Evolutionary conservation across 371 early-diverging fungal species (phyloP), one percentile per base, ranked within the genome.

Genomic region (Mycotypha africana): DNA sequence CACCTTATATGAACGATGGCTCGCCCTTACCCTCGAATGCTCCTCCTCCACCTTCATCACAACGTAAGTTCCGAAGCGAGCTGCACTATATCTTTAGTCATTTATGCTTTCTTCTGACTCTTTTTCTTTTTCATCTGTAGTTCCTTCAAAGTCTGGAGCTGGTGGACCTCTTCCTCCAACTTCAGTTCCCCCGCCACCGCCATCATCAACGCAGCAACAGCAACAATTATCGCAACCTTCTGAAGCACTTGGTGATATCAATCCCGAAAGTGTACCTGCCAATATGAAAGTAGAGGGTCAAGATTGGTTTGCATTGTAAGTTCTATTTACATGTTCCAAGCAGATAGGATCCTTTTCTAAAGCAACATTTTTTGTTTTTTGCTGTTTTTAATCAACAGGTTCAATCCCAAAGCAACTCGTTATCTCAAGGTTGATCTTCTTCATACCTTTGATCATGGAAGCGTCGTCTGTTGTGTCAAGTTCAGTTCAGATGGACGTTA

Each of bases 381-480:
- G n/a, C 30, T 11, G 14, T n/a, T 34, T 36, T 21, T 42, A 35
- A 31, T 20, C 25, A 34, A 28, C 51, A 79, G 82, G 24, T 88
- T 81, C 53, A 85, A 85, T 47, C 82, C 82, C 10, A 86, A 83
- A 55, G 69, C 84, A 11, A 80, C 78, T 14, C 74, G 82, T 43
- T 66, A 62, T 49, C 67, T 92, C 38, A 79, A 86, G 53, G 88
- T 93, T 10, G 89, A 91, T 43, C 68, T 91, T 48, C 71, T 87
- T 37, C 87, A 91, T 56, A 86, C 82, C 11, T 73, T 93, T 49
- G 91, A 92, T 31, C 95, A 94, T 59, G 45, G 43, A 7, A 81
- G 83, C 55, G 96, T 96, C 15, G 96, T 95, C 6, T 96, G 96
- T 72, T 96, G 93, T 60, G 94, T 95, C 38, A 84, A 85, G 43